phyloP scores from a whole-genome alignment of 805 yeast species.

The Debaryomyces castellii region DNA sequence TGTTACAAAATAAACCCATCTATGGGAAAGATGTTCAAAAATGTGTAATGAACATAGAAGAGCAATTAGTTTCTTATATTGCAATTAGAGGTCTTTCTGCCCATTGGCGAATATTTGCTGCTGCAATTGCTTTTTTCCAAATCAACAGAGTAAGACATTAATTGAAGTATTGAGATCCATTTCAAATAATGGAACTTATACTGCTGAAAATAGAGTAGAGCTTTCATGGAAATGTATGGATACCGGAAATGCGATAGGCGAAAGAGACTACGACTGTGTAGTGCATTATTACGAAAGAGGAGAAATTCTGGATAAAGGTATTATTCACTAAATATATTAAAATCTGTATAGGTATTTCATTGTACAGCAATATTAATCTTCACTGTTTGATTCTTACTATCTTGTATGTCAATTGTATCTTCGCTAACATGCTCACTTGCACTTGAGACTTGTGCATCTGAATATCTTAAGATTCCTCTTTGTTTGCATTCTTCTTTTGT shows the following conservation, averaged over 20 bases:
- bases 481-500: slow-evolving; percentile 31
- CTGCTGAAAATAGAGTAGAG: slow-evolving; percentile 1
- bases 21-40: slow-evolving; percentile 2
- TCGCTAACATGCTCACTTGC: too few relatives aligned
- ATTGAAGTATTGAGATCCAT: not conserved
- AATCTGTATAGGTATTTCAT: too few relatives aligned
- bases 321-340: not conserved
- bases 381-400: not conserved
- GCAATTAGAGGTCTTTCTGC: not conserved
- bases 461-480: slow-evolving; percentile 16
- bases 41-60: slow-evolving; percentile 2
- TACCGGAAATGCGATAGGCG: slow-evolving; percentile 1
- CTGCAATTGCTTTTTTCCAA: not conserved
- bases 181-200: not conserved
- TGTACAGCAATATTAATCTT: not conserved
- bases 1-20: not conserved
- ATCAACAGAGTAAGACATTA: not conserved
- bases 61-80: not conserved
- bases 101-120: slow-evolving; percentile 4
- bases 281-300: not conserved
- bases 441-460: too few relatives aligned
- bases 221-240: slow-evolving; percentile 1
- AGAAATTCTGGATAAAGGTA: too few relatives aligned
- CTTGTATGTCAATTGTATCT: not conserved
- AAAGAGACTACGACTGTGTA: slow-evolving; percentile 4